Evolutionary conservation across 2,329 filamentous ascomycete genomes (phyloP), one percentile per base, ranked within the genome.

Genomic region (Westerdykella aurantiaca): DNA sequence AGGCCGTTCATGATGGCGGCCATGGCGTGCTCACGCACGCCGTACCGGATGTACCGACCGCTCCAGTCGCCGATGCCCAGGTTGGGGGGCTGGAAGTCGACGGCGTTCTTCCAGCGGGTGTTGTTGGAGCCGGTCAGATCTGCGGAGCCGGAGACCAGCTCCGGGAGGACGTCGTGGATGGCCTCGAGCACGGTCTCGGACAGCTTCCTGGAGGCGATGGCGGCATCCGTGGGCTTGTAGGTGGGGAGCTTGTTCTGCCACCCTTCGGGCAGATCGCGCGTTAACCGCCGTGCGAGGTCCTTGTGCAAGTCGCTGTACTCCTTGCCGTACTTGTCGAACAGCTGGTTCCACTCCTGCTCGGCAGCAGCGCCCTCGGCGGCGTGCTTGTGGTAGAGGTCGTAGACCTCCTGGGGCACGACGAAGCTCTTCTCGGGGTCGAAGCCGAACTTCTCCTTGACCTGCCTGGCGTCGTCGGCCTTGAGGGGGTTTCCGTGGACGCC

Each of bases 71-170:
- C 93, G 60, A 98, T 86, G 52, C 86, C 85, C 53, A 81, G 84
- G 62, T 80, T 77, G 47, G 88, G 87, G 53, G 90, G 88, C 79
- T 98, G 93, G 84, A 98, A 97, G 78, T 98, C 93, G 56, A 91
- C 82, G 45, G 93, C 91, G 43, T 82, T 80, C 86, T 97, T 98
- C 89, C 90, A 96, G 69, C 90, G 84, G 58, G 93, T 98, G 77
- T 97, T 85, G 82, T 98, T 98, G 69, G 93, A 97, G 67, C 88
- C 88, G 69, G 93, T 98, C 79, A 98, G 73, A 79, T 98, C 93
- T 60, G 93, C 93, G 54, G 93, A 98, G 62, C 93, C 93, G 69
- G 91, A 95, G 49, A 98, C 72, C 46, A 98, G 83, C 74, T 97
- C 93, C 56, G 93, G 93, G 43, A 98, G 68, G 55, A 76, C 81